Percentiles rank a stretch among this genome's conserved stretches.
Conservation (phyloP, 768 basidiomycete species). For the Hericium rajendrae region DNA sequence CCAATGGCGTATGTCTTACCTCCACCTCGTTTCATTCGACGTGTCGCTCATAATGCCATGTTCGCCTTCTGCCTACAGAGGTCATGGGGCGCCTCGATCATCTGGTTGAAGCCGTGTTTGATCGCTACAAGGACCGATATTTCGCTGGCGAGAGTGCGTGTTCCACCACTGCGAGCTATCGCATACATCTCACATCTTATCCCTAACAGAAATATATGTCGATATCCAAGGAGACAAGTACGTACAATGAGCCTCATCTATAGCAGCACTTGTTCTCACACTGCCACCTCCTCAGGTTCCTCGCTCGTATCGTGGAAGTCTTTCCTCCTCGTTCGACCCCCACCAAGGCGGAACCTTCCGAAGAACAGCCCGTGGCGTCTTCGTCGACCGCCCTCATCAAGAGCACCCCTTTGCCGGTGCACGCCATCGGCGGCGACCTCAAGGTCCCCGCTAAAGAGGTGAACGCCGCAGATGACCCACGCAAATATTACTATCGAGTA, state of each 20-base stretch:
- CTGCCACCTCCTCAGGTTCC: slow-evolving; percentile 45
- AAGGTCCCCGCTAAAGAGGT: slow-evolving; percentile 66
- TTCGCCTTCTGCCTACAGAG: slow-evolving; percentile 42
- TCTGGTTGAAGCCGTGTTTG: slow-evolving; percentile 89
- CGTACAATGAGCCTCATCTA: slow-evolving; percentile 16
- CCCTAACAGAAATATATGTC: slow-evolving; percentile 64
- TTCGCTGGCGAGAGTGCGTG: slow-evolving; percentile 81
- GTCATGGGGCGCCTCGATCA: slow-evolving; percentile 94
- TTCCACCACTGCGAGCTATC: slow-evolving; percentile 7
- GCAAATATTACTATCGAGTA: slow-evolving; percentile 79
- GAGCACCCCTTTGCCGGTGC: slow-evolving; percentile 37
- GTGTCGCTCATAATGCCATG: slow-evolving; percentile 6
- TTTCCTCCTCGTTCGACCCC: slow-evolving; percentile 40
- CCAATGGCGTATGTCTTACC: slow-evolving; percentile 82
- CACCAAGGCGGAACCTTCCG: slow-evolving; percentile 7
- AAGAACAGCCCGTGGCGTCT: slow-evolving; percentile 20
- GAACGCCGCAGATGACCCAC: slow-evolving; percentile 63
- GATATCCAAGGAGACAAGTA: slow-evolving; percentile 85
- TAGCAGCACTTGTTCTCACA: slow-evolving; percentile 7
- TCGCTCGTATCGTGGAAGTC: slow-evolving; percentile 72
- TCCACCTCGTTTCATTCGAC: slow-evolving; percentile 4
- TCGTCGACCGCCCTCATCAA: slow-evolving; percentile 28
- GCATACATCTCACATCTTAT: neutral
- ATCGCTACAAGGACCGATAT: slow-evolving; percentile 94
- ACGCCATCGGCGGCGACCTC: slow-evolving; percentile 73